Conservation (phyloP, 768 basidiomycete species). For the Leccinellum albellum region DNA sequence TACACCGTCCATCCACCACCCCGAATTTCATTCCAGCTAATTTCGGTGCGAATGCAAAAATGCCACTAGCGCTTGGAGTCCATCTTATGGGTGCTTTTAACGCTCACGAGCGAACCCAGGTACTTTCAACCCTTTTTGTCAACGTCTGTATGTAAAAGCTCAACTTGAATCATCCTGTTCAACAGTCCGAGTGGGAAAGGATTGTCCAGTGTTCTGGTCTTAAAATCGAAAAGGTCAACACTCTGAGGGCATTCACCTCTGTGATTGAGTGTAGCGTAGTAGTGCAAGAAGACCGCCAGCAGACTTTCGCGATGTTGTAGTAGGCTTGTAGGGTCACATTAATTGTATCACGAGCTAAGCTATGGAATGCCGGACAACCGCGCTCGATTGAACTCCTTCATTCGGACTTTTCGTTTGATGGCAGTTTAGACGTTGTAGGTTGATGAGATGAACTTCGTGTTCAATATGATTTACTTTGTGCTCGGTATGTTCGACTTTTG, state of each 20-base stretch:
- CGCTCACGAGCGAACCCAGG: background rate
- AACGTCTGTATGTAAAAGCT: background rate
- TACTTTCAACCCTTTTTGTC: background rate
- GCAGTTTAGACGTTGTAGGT: no score
- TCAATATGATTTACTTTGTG: no score
- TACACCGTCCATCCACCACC: background rate
- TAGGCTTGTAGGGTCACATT: no score
- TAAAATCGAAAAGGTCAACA: background rate
- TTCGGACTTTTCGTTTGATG: no score
- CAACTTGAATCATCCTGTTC: background rate
- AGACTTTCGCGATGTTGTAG: background rate
- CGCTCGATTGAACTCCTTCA: no score
- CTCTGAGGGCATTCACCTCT: background rate
- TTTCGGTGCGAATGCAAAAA: background rate
- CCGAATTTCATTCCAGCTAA: background rate
- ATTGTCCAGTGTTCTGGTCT: background rate
- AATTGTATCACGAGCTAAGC: no score
- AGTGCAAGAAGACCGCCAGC: background rate
- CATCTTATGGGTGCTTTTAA: background rate
- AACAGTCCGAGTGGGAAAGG: background rate
- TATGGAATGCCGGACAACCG: no score
- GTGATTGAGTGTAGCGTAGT: background rate
- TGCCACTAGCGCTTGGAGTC: background rate
- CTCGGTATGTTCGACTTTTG: no score
- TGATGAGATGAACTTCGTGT: no score